Conservation (phyloP, 148 eudicot species). For the Persicaria maculosa region DNA sequence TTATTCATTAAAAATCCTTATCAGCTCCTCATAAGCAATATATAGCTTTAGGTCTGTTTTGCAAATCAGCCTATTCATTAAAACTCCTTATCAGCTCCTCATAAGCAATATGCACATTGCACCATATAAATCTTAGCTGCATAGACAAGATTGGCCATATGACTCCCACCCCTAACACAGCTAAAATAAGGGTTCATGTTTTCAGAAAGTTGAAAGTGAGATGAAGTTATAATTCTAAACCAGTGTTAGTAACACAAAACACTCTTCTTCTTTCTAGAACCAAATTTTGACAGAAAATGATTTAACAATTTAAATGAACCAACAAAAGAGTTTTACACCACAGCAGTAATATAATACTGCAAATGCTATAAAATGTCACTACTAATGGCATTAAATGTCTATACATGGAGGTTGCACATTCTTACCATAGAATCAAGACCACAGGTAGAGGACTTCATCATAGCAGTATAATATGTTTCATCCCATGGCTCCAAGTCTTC, state of each 20-base stretch:
- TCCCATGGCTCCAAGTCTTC: constrained; percentile 94
- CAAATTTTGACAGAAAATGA: background rate
- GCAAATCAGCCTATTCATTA: too few relatives aligned
- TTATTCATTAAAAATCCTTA: too few relatives aligned
- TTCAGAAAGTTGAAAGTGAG: background rate
- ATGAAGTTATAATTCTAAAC: background rate
- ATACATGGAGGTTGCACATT: background rate
- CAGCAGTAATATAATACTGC: background rate
- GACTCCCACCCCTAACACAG: background rate
- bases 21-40: too few relatives aligned
- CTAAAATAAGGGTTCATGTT: background rate
- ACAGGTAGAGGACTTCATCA: constrained; percentile 67
- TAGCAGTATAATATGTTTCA: constrained; percentile 68
- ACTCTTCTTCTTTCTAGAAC: background rate
- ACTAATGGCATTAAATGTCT: background rate
- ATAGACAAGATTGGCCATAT: background rate
- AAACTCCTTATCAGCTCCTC: too few relatives aligned
- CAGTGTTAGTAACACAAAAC: too few relatives aligned
- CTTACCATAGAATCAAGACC: constrained; percentile 69
- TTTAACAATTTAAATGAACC: background rate
- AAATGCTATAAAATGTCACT: background rate
- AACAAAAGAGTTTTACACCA: background rate
- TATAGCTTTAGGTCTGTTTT: too few relatives aligned
- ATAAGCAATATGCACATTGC: too few relatives aligned
- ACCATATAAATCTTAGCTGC: too few relatives aligned